A percentile compares a stretch with the other conserved stretches of the same genome.
These are phyloP conservation scores for Trypanosoma melophagium DNA, from an alignment of 208 protist genomes.

Conservation along the genomic window DNA sequence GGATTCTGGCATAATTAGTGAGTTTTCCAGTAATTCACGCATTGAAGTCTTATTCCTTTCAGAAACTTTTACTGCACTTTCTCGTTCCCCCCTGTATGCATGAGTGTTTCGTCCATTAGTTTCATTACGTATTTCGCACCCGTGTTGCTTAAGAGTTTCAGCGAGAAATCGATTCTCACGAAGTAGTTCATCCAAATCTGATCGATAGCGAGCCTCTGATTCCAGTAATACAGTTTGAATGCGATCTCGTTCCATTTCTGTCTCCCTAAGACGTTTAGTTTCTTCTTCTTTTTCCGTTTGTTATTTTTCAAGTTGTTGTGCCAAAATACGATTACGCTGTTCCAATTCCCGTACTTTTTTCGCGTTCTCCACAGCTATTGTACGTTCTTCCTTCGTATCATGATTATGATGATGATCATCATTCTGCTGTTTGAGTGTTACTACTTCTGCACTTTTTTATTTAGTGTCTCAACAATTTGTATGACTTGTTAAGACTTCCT, in stretches of 20 bases:
- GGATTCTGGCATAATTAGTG: background rate
- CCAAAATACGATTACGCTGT: background rate
- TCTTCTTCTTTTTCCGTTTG: conserved; percentile 3
- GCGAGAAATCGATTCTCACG: conserved; percentile 12
- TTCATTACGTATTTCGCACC: background rate
- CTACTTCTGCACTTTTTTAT: conserved; percentile 16
- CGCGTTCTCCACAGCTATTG: background rate
- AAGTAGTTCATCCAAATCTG: conserved; percentile 2
- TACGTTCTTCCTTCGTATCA: background rate
- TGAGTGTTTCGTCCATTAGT: background rate
- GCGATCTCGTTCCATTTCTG: conserved; percentile 6
- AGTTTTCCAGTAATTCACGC: background rate
- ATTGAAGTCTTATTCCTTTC: background rate
- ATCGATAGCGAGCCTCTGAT: conserved; percentile 3
- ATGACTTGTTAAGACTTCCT: conserved; percentile 1
- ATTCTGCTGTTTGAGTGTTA: conserved; percentile 10
- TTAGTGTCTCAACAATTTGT: conserved; percentile 19
- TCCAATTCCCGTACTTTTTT: background rate
- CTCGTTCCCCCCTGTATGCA: background rate
- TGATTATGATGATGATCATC: background rate
- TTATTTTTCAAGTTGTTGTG: background rate
- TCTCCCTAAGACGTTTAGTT: background rate
- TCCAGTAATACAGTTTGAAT: conserved; percentile 4
- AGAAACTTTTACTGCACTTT: background rate
- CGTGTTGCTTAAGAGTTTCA: background rate